Conservation (phyloP, 2,329 filamentous ascomycete genomes). For the Chaetomiaceae sp. region DNA sequence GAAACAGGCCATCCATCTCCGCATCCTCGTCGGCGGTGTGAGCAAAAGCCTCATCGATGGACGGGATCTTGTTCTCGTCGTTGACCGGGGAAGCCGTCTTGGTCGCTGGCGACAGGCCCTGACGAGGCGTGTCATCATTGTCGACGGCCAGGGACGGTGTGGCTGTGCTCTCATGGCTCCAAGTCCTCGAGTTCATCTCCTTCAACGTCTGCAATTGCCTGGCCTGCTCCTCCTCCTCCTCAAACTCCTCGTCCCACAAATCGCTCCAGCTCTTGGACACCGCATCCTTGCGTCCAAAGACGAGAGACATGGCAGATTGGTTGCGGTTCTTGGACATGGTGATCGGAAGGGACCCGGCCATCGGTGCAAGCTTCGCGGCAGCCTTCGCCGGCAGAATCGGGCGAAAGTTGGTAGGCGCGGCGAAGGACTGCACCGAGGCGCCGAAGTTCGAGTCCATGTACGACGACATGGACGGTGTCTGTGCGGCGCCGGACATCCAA, state of each 20-base stretch:
- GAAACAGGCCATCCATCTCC: constrained; percentile 67
- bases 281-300: constrained; percentile 72
- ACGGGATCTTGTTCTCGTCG: constrained; percentile 36
- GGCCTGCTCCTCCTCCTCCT: constrained; percentile 64
- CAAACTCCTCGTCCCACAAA: constrained; percentile 89
- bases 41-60: constrained; percentile 34
- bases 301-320: constrained; percentile 66
- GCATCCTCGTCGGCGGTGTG: constrained; percentile 56
- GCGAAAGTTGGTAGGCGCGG: constrained; percentile 41
- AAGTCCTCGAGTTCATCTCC: constrained; percentile 68
- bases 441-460: constrained; percentile 79
- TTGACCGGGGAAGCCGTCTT: constrained; percentile 37
- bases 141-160: constrained; percentile 30
- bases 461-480: constrained; percentile 79
- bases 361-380: constrained; percentile 52
- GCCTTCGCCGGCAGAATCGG: constrained; percentile 42
- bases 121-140: constrained; percentile 42
- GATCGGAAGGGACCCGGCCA: constrained; percentile 71
- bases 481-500: constrained; percentile 73
- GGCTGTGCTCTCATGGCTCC: constrained; percentile 69
- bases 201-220: constrained; percentile 58
- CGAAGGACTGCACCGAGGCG: constrained; percentile 72
- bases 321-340: constrained; percentile 71
- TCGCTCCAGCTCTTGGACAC: constrained; percentile 99
- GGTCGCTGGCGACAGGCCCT: constrained; percentile 39